Base-by-base conservation (phyloP, 2,329 filamentous ascomycete species). In the Onygenales sp. region DNA sequence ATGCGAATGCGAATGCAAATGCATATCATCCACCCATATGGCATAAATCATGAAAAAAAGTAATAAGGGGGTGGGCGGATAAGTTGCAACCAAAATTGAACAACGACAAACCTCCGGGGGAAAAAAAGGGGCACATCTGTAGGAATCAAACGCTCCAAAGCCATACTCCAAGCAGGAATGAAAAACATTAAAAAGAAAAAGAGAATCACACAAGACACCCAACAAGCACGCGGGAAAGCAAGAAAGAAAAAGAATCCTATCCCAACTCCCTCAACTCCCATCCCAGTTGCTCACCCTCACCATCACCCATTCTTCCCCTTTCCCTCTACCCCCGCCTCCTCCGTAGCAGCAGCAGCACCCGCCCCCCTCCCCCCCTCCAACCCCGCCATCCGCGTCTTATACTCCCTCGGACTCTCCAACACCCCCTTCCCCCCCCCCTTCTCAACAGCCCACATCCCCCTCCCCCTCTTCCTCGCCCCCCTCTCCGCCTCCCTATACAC, bases 371-470 rank as follows among this genome's bases (percentile, higher is more conserved):
- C 69, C 56, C 74, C 71, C 48, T 62, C 63, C 53, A 69, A 65
- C 42, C 73, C 74, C 52, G 64, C 66, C 60, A 79, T 78, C 55
- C 81, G 71, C 49, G 65, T 84, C 76, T 98, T 98, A 72, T 89
- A 98, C 56, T 89, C 85, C 61, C 90, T 81, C 7, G 93, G 93
- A 67, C 84, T 95, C 75, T 96, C 91, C 65, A 84, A 85, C 55
- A 77, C 71, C 58, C 76, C 77, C 43, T 64, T 64, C 56, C 61
- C 54, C 49, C 73, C 73, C 56, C 81, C 80, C 35, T 79, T 77
- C 47, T 63, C 66, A 41, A 61, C 66, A 54, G 79, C 77, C 93
- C 93, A 97, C 74, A 97, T 81, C 0, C 88, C 88, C 60, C 74
- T 75, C 58, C 80, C 80, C 64, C 78, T 79, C 57, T 65, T 73